Evolutionary conservation across 169 alveolate species (phyloP).

Genomic region (Prorocentrum cordatum): DNA sequence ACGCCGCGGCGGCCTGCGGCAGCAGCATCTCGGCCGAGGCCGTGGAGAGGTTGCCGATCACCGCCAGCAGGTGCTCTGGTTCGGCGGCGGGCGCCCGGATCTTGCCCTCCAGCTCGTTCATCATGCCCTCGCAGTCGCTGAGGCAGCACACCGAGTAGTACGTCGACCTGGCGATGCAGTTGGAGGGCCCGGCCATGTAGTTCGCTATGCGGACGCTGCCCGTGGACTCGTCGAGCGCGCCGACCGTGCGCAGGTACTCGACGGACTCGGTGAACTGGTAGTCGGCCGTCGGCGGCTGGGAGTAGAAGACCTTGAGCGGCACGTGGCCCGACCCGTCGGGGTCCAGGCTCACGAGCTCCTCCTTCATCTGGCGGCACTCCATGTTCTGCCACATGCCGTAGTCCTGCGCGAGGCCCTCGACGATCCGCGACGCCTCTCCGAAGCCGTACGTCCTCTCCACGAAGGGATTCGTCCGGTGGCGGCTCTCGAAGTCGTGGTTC

Average conservation of each 20-base stretch:
- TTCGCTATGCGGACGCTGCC: conserved; percentile 10
- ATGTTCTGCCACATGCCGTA: conserved; percentile 59
- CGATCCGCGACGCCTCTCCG: conserved; percentile 1
- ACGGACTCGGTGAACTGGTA: conserved; percentile 46
- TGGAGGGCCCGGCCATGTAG: conserved; percentile 43
- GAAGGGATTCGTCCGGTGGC: conserved; percentile 1
- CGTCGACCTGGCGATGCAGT: conserved; percentile 34
- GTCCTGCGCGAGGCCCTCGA: conserved; percentile 8
- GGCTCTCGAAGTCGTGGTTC: not conserved
- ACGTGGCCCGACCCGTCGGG: conserved; percentile 18
- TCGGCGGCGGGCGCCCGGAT: conserved; percentile 32
- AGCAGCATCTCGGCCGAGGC: not conserved
- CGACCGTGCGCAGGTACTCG: not conserved
- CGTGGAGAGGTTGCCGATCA: conserved; percentile 11
- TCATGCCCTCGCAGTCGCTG: conserved; percentile 39
- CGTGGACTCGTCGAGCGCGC: conserved; percentile 17
- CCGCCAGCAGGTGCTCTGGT: not conserved
- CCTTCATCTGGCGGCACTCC: conserved; percentile 57
- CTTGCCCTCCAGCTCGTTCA: conserved; percentile 39
- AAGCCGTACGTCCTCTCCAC: not conserved
- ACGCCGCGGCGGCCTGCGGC: not conserved
- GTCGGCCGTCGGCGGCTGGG: conserved; percentile 40
- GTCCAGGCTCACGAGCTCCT: conserved; percentile 8
- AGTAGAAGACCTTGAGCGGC: not conserved
- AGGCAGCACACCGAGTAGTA: conserved; percentile 62